A percentile compares a stretch with the other conserved stretches of the same genome.
Evolutionary conservation across 768 basidiomycete genomes (phyloP).

Genomic region (Pulveroboletus sp.): DNA sequence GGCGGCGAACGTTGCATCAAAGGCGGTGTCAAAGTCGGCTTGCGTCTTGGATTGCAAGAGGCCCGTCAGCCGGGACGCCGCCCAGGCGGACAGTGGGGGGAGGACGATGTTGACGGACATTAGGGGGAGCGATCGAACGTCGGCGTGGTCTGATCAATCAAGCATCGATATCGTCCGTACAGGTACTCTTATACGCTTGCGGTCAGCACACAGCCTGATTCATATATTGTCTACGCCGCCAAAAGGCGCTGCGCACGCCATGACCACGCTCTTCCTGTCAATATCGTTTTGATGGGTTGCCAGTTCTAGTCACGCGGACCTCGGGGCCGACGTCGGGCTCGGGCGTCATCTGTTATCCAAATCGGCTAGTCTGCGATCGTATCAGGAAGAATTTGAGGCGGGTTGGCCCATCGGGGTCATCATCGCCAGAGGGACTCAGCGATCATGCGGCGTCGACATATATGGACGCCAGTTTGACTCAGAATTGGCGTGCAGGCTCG

Average conservation of each 20-base stretch:
- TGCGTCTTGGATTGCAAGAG: slow-evolving; percentile 38
- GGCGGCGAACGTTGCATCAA: slow-evolving; percentile 39
- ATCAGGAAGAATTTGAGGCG: background rate
- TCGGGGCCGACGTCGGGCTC: too few species aligned
- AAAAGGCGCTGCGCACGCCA: background rate
- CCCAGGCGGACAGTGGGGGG: slow-evolving; percentile 42
- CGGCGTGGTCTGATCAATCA: too few species aligned
- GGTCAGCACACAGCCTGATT: background rate
- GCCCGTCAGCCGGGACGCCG: slow-evolving; percentile 35
- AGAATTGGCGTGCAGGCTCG: too few species aligned
- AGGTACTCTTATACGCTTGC: slow-evolving; percentile 17
- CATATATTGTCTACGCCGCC: too few species aligned
- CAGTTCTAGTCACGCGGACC: too few species aligned
- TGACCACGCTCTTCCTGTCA: background rate
- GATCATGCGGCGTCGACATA: background rate
- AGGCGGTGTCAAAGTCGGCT: slow-evolving; percentile 33
- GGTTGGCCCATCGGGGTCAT: background rate
- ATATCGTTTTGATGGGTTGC: too few species aligned
- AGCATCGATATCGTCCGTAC: too few species aligned
- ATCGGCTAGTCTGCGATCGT: background rate
- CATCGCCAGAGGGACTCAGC: background rate
- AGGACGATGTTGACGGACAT: slow-evolving; percentile 34
- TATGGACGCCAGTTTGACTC: background rate
- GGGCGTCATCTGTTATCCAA: slow-evolving; percentile 2
- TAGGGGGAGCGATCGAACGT: background rate